Conservation (phyloP, 2,329 filamentous ascomycete species). For the Nakataea oryzae region DNA sequence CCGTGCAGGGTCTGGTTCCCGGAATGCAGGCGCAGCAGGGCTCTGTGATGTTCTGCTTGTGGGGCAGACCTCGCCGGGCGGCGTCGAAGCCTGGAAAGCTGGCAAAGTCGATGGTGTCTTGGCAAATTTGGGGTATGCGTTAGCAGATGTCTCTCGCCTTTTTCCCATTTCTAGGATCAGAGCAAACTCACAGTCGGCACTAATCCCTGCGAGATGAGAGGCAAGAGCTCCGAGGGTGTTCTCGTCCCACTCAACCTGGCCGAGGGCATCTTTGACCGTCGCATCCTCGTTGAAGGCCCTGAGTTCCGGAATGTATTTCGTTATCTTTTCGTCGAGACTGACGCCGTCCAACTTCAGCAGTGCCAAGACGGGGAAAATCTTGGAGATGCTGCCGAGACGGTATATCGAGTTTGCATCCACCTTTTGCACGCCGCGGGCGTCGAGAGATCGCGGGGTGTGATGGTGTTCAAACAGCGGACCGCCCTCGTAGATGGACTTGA, state of each 20-base stretch:
- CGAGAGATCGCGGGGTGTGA: conserved; percentile 23
- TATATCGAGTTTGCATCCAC: conserved; percentile 23
- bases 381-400: conserved; percentile 25
- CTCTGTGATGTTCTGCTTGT: not conserved
- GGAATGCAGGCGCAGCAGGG: not conserved
- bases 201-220: not conserved
- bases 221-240: conserved; percentile 1
- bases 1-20: not conserved
- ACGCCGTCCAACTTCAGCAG: conserved; percentile 19
- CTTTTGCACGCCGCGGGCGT: conserved; percentile 14
- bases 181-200: not conserved
- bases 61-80: not conserved
- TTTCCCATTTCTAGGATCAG: not conserved
- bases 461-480: conserved; percentile 25
- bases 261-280: not conserved
- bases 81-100: not conserved
- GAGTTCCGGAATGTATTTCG: conserved; percentile 31
- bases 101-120: not conserved
- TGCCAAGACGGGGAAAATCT: conserved; percentile 20
- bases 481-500: conserved; percentile 30
- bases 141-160: not conserved
- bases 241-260: conserved; percentile 1
- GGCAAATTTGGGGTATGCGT: not conserved
- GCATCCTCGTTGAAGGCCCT: conserved; percentile 5
- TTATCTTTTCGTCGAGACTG: conserved; percentile 28